These are phyloP conservation scores for Leccinum imitatum DNA, from an alignment of 768 basidiomycete genomes.

Conservation along the genomic window DNA sequence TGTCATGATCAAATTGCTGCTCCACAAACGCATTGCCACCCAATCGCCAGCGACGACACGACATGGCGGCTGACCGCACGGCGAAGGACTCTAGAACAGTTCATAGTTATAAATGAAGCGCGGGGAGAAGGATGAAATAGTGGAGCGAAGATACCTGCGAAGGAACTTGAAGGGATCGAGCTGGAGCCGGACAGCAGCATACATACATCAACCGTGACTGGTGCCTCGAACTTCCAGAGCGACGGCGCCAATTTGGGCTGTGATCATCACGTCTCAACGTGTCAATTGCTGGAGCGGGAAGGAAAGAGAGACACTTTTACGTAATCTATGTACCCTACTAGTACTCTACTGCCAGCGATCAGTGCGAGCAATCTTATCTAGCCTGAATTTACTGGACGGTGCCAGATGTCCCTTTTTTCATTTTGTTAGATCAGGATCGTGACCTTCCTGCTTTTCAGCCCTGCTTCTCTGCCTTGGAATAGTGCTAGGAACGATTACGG, in stretches of 20 bases:
- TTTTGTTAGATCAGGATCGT: no score
- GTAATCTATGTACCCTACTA: neutral
- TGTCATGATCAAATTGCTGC: neutral
- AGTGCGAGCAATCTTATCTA: neutral
- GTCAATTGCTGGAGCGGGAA: neutral
- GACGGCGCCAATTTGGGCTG: neutral
- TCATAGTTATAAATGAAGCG: slow-evolving; percentile 5
- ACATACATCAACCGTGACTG: neutral
- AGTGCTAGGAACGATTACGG: no score
- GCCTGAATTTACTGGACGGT: neutral
- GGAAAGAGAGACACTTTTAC: neutral
- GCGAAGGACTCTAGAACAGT: neutral
- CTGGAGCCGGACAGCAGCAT: neutral
- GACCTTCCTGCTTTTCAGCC: no score
- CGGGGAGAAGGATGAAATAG: neutral
- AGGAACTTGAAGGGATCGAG: neutral
- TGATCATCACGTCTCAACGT: slow-evolving; percentile 6
- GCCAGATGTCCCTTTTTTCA: no score
- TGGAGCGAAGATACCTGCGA: slow-evolving; percentile 1
- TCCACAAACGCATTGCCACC: neutral
- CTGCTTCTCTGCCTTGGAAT: no score
- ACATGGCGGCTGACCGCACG: neutral
- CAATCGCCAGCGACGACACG: neutral
- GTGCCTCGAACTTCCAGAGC: neutral
- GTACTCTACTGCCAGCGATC: neutral